Conservation (phyloP, 345 rosid genomes). For the Clarkia xantiana region DNA sequence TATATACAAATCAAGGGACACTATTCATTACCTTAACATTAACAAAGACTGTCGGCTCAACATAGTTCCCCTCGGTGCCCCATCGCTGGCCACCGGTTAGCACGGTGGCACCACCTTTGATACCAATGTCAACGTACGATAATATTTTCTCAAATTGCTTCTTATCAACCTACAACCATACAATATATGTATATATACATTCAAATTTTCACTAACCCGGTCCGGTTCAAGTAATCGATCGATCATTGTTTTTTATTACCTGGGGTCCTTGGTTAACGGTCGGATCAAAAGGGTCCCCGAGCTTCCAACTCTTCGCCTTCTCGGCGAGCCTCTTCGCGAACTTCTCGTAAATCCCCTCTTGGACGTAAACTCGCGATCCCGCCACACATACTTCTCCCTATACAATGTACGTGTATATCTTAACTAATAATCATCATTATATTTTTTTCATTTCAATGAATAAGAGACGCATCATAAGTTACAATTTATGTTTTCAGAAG, state of each 20-base stretch:
- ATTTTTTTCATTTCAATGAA: too few relatives aligned
- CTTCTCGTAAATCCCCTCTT: conserved; percentile 61
- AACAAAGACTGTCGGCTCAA: conserved; percentile 53
- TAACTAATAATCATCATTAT: too few relatives aligned
- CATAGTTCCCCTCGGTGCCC: conserved; percentile 43
- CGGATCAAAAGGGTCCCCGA: conserved; percentile 79
- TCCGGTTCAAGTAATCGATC: too few relatives aligned
- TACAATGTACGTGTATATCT: too few relatives aligned
- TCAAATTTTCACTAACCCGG: too few relatives aligned
- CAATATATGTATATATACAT: not conserved
- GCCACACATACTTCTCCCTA: conserved; percentile 81
- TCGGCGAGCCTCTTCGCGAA: conserved; percentile 34
- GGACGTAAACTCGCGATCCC: conserved; percentile 67
- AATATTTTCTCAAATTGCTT: conserved; percentile 41
- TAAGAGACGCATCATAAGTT: too few relatives aligned
- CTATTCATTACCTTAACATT: conserved; percentile 36
- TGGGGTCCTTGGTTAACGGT: conserved; percentile 51
- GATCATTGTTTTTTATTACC: too few relatives aligned
- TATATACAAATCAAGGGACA: too few relatives aligned
- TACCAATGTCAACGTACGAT: conserved; percentile 53
- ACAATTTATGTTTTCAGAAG: too few relatives aligned
- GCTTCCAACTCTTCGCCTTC: conserved; percentile 38
- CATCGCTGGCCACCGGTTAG: conserved; percentile 45
- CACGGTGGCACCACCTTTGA: conserved; percentile 60
- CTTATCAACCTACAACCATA: conserved; percentile 32